Percentiles rank a stretch among this genome's conserved stretches.
These are phyloP conservation scores for Xylaria sp. DNA, from an alignment of 2,329 filamentous ascomycete genomes.

Conservation along the genomic window DNA sequence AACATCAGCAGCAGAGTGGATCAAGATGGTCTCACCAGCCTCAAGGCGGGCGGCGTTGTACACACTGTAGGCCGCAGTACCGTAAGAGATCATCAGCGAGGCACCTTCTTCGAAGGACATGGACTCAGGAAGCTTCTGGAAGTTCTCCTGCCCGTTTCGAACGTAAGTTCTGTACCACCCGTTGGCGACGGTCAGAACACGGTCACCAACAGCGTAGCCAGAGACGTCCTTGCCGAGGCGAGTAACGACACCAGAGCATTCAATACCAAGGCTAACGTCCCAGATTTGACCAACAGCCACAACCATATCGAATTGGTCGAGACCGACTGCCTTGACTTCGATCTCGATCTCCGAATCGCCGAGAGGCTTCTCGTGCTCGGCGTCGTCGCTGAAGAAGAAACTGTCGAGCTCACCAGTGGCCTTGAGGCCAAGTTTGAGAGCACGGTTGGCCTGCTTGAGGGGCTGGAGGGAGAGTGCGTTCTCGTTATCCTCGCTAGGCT, in stretches of 20 bases:
- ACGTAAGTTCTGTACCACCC: constrained; percentile 47
- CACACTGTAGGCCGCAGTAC: constrained; percentile 45
- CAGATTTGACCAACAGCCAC: constrained; percentile 46
- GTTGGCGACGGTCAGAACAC: constrained; percentile 42
- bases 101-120: constrained; percentile 47
- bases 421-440: constrained; percentile 45
- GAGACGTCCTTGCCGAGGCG: constrained; percentile 44
- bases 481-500: constrained; percentile 42
- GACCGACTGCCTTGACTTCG: constrained; percentile 45
- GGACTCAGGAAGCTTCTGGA: constrained; percentile 46
- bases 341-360: constrained; percentile 45
- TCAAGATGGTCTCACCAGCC: constrained; percentile 45
- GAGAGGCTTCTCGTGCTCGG: constrained; percentile 40
- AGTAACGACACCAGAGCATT: constrained; percentile 45
- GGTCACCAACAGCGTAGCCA: constrained; percentile 42
- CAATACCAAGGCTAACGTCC: constrained; percentile 46
- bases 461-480: constrained; percentile 42
- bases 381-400: constrained; percentile 46
- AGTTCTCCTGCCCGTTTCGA: constrained; percentile 44
- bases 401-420: constrained; percentile 47
- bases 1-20: constrained; percentile 45
- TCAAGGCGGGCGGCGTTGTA: constrained; percentile 46
- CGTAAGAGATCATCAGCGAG: constrained; percentile 45
- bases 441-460: constrained; percentile 43
- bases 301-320: constrained; percentile 47